Evolutionary conservation across 2,329 filamentous ascomycete species (phyloP).

Genomic region (Epichloe elymi): DNA sequence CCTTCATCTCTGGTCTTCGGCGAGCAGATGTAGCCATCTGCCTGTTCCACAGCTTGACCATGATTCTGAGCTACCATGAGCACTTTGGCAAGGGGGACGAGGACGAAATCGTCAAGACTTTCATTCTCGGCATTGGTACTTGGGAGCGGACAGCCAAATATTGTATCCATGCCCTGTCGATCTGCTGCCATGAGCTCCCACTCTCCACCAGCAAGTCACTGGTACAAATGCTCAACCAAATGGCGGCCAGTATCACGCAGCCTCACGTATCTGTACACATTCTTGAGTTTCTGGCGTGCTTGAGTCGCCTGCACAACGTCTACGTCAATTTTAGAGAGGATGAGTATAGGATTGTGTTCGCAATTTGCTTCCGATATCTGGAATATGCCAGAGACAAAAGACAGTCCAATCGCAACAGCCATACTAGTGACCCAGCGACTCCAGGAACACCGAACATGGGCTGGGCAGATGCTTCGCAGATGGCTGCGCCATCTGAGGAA

Average conservation of each 20-base stretch:
- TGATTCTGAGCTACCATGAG: slow-evolving; percentile 81
- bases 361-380: slow-evolving; percentile 85
- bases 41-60: slow-evolving; percentile 74
- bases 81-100: slow-evolving; percentile 74
- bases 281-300: slow-evolving; percentile 81
- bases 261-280: slow-evolving; percentile 87
- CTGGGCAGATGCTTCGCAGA: slow-evolving; percentile 14
- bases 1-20: slow-evolving; percentile 62
- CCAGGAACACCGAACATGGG: slow-evolving; percentile 13
- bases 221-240: slow-evolving; percentile 76
- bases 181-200: slow-evolving; percentile 91
- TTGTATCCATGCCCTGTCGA: slow-evolving; percentile 87
- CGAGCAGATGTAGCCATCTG: slow-evolving; percentile 83
- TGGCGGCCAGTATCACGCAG: slow-evolving; percentile 93
- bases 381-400: slow-evolving; percentile 69
- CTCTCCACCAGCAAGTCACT: slow-evolving; percentile 75
- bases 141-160: slow-evolving; percentile 81
- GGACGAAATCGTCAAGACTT: slow-evolving; percentile 77
- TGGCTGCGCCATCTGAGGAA: slow-evolving; percentile 46
- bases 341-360: slow-evolving; percentile 88
- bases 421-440: slow-evolving; percentile 28
- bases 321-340: slow-evolving; percentile 84
- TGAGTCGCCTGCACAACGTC: slow-evolving; percentile 72
- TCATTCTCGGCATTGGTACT: slow-evolving; percentile 70
- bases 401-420: slow-evolving; percentile 32